Conservation (phyloP, 2,329 filamentous ascomycete genomes). For the Cercospora sp. region DNA sequence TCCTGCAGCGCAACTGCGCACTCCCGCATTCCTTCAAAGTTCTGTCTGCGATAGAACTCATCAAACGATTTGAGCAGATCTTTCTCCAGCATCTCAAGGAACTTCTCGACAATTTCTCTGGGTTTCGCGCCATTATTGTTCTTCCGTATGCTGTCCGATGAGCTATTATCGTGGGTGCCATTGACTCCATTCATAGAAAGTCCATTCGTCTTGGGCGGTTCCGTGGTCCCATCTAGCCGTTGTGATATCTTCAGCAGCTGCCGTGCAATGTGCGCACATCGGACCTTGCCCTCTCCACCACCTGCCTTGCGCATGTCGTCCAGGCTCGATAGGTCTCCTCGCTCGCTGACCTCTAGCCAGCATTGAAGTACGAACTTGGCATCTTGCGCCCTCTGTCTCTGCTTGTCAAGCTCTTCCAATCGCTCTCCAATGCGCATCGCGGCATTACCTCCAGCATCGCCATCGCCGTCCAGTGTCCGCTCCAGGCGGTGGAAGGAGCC, state of each 20-base stretch:
- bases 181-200: slow-evolving; percentile 50
- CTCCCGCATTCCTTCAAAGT: slow-evolving; percentile 97
- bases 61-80: slow-evolving; percentile 95
- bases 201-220: slow-evolving; percentile 35
- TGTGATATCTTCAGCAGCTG: slow-evolving; percentile 94
- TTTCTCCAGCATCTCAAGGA: slow-evolving; percentile 92
- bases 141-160: slow-evolving; percentile 53
- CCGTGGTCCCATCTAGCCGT: slow-evolving; percentile 71
- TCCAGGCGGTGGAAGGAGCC: slow-evolving; percentile 89
- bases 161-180: slow-evolving; percentile 47
- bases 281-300: slow-evolving; percentile 86
- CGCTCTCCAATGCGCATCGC: slow-evolving; percentile 94
- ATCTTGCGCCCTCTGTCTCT: slow-evolving; percentile 84
- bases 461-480: slow-evolving; percentile 65
- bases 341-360: slow-evolving; percentile 93
- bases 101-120: slow-evolving; percentile 91
- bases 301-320: slow-evolving; percentile 86
- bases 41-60: slow-evolving; percentile 90
- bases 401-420: slow-evolving; percentile 90
- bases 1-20: slow-evolving; percentile 91
- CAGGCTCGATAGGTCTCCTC: slow-evolving; percentile 79
- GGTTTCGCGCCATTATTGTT: slow-evolving; percentile 49
- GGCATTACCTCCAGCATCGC: slow-evolving; percentile 72
- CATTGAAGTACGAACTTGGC: slow-evolving; percentile 94
- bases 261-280: slow-evolving; percentile 88